Conservation (phyloP, 345 rosid genomes). For the Hibiscus tridactylites region DNA sequence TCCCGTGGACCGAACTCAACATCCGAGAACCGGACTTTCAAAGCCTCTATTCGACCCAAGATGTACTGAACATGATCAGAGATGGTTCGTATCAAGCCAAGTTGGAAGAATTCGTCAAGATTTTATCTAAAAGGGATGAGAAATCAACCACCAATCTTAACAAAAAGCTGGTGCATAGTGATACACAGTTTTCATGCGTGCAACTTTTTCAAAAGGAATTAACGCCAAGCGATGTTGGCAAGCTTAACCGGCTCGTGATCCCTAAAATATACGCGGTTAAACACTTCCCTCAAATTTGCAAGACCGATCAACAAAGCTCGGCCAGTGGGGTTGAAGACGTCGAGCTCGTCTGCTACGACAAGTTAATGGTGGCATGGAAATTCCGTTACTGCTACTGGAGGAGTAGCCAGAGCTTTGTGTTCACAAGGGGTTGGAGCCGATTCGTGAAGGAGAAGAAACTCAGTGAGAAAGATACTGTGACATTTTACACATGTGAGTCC, state of each 20-base stretch:
- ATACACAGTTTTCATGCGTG: conserved; percentile 18
- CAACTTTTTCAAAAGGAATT: conserved; percentile 62
- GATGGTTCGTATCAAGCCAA: conserved; percentile 60
- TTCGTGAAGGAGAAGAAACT: conserved; percentile 37
- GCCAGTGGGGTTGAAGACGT: conserved; percentile 8
- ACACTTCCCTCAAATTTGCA: conserved; percentile 38
- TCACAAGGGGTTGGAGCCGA: conserved; percentile 46
- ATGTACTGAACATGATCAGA: conserved; percentile 49
- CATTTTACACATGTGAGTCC: conserved; percentile 19
- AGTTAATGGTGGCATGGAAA: conserved; percentile 35
- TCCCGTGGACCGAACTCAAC: conserved; percentile 41
- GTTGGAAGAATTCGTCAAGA: conserved; percentile 32
- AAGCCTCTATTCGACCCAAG: conserved; percentile 21
- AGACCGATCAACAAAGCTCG: not conserved
- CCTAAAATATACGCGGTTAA: conserved; percentile 64
- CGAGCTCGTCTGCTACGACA: conserved; percentile 38
- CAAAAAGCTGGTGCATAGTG: conserved; percentile 11
- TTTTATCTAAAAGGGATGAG: conserved; percentile 10
- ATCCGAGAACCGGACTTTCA: conserved; percentile 46
- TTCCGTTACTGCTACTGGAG: conserved; percentile 50
- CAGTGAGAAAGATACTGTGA: conserved; percentile 25
- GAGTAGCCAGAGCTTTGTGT: conserved; percentile 45
- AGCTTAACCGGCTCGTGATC: conserved; percentile 76
- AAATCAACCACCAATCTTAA: not conserved
- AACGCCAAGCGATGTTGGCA: conserved; percentile 87